A percentile compares a stretch with the other conserved stretches of the same genome.
phyloP scores from a whole-genome alignment of 257 asterid species.

The Nyctanthes arbortristis region DNA sequence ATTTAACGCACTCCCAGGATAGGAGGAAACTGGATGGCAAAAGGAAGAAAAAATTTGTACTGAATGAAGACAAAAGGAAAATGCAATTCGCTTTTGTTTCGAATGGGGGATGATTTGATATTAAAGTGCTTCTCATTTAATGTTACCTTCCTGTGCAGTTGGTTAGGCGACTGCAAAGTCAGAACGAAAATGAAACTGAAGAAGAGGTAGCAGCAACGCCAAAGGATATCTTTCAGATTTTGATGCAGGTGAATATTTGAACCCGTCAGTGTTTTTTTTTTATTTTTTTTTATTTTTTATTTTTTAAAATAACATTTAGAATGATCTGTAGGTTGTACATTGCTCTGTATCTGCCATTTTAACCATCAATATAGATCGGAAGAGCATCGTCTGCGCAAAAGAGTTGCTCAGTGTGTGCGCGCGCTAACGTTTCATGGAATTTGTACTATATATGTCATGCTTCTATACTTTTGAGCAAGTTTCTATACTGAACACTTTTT shows the following conservation, averaged over 20 bases:
- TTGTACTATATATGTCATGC: neutral
- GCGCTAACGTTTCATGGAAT: neutral
- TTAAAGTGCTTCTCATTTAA: constrained; percentile 19
- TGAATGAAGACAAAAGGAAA: constrained; percentile 1
- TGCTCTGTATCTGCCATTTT: constrained; percentile 20
- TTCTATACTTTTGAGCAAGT: neutral
- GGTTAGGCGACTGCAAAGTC: constrained; percentile 77
- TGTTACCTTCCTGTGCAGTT: constrained; percentile 50
- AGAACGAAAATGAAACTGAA: constrained; percentile 58
- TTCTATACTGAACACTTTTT: constrained; percentile 4
- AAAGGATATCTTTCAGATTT: constrained; percentile 79
- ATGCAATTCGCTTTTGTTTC: neutral
- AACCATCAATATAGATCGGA: constrained; percentile 14
- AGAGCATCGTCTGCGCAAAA: constrained; percentile 18
- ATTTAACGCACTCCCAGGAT: neutral
- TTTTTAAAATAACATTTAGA: no score
- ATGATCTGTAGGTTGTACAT: constrained; percentile 1
- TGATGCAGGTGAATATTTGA: constrained; percentile 60
- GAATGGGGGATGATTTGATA: constrained; percentile 8
- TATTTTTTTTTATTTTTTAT: no score
- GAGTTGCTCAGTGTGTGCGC: neutral
- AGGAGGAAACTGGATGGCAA: neutral
- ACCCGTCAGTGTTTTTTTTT: neutral
- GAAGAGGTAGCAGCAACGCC: constrained; percentile 75
- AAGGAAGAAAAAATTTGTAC: neutral